phyloP scores from a whole-genome alignment of 176 grass and related monocot species.

The Rhynchospora pubera region DNA sequence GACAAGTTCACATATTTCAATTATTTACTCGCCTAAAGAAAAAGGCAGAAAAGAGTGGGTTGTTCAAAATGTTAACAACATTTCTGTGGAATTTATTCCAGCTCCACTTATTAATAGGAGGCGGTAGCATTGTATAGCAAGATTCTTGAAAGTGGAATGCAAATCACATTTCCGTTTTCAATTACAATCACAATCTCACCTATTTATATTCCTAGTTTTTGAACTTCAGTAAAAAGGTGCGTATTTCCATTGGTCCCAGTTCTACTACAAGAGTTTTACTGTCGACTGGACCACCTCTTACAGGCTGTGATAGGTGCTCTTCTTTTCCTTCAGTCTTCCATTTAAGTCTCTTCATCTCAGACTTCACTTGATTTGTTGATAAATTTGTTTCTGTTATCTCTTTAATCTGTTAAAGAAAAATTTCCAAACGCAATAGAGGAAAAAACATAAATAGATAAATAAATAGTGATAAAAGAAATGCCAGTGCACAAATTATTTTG shows the following conservation, averaged over 20 bases:
- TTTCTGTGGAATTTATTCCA: not conserved
- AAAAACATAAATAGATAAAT: not conserved
- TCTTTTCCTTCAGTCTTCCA: constrained; percentile 41
- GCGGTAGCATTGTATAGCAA: not conserved
- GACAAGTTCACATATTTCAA: no score
- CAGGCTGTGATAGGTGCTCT: constrained; percentile 20
- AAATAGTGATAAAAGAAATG: not conserved
- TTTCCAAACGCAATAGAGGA: not conserved
- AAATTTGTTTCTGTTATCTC: constrained; percentile 64
- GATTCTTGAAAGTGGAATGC: not conserved
- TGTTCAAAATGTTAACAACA: no score
- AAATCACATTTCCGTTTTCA: not conserved
- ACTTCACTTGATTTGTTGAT: constrained; percentile 75
- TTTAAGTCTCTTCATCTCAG: constrained; percentile 58
- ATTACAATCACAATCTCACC: not conserved
- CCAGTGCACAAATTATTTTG: not conserved
- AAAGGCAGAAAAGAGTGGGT: no score
- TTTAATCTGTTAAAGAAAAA: constrained; percentile 42
- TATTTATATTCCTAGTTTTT: constrained; percentile 12
- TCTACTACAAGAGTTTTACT: constrained; percentile 41
- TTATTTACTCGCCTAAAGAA: no score
- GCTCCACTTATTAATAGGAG: not conserved
- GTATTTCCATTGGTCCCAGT: constrained; percentile 87
- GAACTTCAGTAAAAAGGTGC: constrained; percentile 68
- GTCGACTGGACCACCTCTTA: constrained; percentile 42